Evolutionary conservation across 768 basidiomycete species (phyloP), one percentile per base, ranked within the genome.

Genomic region (Suillus brevipes): DNA sequence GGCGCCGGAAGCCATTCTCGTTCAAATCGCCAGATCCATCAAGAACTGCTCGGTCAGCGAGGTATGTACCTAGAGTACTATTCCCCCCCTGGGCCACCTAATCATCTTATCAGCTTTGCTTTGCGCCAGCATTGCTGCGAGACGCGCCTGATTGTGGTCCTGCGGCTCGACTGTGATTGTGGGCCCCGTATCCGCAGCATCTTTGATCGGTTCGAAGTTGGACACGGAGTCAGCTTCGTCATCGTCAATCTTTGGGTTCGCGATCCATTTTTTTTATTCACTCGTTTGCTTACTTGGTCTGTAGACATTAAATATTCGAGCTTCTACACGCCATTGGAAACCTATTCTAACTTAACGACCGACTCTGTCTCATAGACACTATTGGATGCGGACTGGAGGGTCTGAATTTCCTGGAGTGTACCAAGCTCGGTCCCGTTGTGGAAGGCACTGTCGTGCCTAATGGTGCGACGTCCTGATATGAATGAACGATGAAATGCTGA

Each of bases 311-410:
- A n/a, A n/a, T n/a, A n/a, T n/a, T n/a, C n/a, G n/a, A n/a, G n/a
- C n/a, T n/a, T n/a, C n/a, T n/a, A n/a, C n/a, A n/a, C n/a, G n/a
- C n/a, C n/a, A n/a, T n/a, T n/a, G n/a, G n/a, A n/a, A n/a, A n/a
- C n/a, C n/a, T n/a, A n/a, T n/a, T n/a, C n/a, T n/a, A n/a, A n/a
- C n/a, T n/a, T n/a, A n/a, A n/a, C n/a, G n/a, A n/a, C n/a, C 82
- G 94, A 61, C 88, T 97, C 63, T 96, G 95, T 75, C 81, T 97
- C 66, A 95, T 97, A 65, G 95, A 97, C 76, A 96, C 95, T 63
- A 90, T 97, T 70, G 95, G 95, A 0, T 97, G 95, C 73, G 94
- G 94, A 68, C 84, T 96, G 49, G 95, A 95, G 74, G 95, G 89
- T n/a, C 77, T 96, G 66, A 84, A 91, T 64, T 94, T 95, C 79